Evolutionary conservation across 495 filamentous ascomycete species (phyloP).

Genomic region (Daldinia loculata): DNA sequence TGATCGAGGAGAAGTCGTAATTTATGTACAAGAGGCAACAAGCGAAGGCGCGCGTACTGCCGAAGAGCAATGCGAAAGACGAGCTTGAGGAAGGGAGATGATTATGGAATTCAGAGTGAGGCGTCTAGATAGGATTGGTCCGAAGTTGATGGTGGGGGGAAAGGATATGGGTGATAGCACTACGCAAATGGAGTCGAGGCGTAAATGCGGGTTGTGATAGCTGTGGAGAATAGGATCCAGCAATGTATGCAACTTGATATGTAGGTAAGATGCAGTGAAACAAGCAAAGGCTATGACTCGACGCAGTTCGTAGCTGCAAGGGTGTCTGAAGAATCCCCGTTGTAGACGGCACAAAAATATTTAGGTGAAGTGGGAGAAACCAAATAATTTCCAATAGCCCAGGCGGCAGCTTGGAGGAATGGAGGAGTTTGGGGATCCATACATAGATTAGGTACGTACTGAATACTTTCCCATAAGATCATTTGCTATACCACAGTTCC

Average conservation of each 20-base stretch:
- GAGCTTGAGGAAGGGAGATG: conserved; percentile 36
- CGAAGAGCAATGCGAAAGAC: conserved; percentile 39
- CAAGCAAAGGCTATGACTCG: conserved; percentile 39
- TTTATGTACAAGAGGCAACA: conserved; percentile 45
- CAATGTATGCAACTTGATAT: conserved; percentile 18
- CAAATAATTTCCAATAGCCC: conserved; percentile 7
- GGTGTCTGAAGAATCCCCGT: conserved; percentile 25
- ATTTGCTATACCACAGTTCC: not conserved
- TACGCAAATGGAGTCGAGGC: conserved; percentile 15
- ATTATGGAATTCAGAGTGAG: conserved; percentile 48
- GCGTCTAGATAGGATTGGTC: conserved; percentile 46
- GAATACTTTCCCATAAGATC: conserved; percentile 7
- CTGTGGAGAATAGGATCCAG: conserved; percentile 24
- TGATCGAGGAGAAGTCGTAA: conserved; percentile 12
- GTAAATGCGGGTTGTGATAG: conserved; percentile 31
- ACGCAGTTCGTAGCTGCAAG: conserved; percentile 28
- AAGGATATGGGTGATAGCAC: conserved; percentile 2
- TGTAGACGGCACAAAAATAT: conserved; percentile 19
- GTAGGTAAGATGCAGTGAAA: conserved; percentile 35
- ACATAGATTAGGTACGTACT: conserved; percentile 26
- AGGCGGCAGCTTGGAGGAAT: conserved; percentile 8
- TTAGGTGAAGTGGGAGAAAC: conserved; percentile 27
- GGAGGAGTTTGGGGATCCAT: not conserved
- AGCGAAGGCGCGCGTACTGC: conserved; percentile 34
- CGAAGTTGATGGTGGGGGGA: conserved; percentile 33